A percentile compares a stretch with the other conserved stretches of the same genome.
phyloP scores from a whole-genome alignment of 495 filamentous ascomycete species.

The Cetradonia linearis region DNA sequence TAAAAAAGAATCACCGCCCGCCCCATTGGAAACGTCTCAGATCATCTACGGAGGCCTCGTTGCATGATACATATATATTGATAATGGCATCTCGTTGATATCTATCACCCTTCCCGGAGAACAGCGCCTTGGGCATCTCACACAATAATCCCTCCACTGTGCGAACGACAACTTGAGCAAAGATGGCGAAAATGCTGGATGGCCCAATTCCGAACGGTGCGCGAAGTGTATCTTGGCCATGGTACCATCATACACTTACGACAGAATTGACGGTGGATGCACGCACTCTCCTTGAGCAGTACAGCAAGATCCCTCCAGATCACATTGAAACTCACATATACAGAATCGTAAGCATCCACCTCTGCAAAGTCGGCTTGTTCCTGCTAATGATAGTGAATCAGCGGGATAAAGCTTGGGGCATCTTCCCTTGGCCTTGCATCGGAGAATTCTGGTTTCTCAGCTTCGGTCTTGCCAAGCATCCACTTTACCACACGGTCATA shows the following conservation, averaged over 20 bases:
- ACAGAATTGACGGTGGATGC: constrained; percentile 21
- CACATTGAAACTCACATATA: constrained; percentile 24
- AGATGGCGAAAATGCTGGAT: constrained; percentile 25
- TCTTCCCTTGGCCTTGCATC: constrained; percentile 33
- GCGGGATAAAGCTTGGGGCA: constrained; percentile 26
- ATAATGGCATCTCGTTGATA: not conserved
- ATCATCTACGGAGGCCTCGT: too few relatives aligned
- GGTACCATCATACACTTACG: constrained; percentile 23
- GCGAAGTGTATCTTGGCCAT: constrained; percentile 25
- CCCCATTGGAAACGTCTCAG: not conserved
- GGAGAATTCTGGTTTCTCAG: constrained; percentile 35
- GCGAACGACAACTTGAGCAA: not conserved
- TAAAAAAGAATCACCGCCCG: not conserved
- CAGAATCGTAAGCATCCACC: constrained; percentile 18
- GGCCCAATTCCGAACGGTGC: constrained; percentile 23
- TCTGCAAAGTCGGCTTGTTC: not conserved
- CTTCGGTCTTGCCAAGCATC: constrained; percentile 25
- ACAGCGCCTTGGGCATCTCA: not conserved
- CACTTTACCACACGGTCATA: constrained; percentile 22
- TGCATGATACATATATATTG: not conserved
- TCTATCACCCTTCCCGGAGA: not conserved
- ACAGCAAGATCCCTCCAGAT: constrained; percentile 23
- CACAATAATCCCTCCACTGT: not conserved
- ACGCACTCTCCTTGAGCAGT: constrained; percentile 24
- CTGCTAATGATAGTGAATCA: not conserved